These are phyloP conservation scores for Fusarium haematococcum DNA, from an alignment of 2,329 filamentous ascomycete genomes.

Conservation along the genomic window DNA sequence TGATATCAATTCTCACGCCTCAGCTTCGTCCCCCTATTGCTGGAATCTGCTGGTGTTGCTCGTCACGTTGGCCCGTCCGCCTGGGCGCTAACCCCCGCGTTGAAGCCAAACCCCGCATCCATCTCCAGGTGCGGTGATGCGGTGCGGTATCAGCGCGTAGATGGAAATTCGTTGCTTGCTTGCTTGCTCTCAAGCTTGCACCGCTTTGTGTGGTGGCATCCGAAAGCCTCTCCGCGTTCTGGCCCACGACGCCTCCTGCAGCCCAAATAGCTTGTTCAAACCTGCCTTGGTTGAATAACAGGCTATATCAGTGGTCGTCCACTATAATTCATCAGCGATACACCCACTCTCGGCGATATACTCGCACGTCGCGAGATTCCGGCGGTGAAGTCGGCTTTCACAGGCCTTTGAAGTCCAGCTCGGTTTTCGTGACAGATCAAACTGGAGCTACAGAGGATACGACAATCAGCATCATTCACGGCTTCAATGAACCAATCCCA, in stretches of 20 bases:
- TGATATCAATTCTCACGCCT: constrained; percentile 32
- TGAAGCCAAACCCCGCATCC: constrained; percentile 45
- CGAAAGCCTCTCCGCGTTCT: constrained; percentile 26
- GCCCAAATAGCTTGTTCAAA: constrained; percentile 19
- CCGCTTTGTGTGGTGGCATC: constrained; percentile 15
- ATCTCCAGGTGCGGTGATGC: constrained; percentile 29
- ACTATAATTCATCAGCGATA: constrained; percentile 34
- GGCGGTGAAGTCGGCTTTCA: constrained; percentile 37
- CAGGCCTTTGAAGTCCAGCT: constrained; percentile 9
- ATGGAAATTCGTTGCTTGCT: constrained; percentile 30
- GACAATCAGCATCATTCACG: constrained; percentile 11
- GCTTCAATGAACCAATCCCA: background rate
- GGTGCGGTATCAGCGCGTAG: constrained; percentile 47
- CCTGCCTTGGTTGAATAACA: constrained; percentile 11
- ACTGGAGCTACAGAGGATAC: constrained; percentile 4
- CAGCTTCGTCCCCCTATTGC: background rate
- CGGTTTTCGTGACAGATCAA: constrained; percentile 6
- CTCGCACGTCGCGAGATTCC: constrained; percentile 34
- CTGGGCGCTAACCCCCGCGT: constrained; percentile 46
- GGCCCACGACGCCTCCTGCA: constrained; percentile 30
- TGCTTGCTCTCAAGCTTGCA: constrained; percentile 9
- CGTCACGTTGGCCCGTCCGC: constrained; percentile 40
- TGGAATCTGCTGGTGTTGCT: constrained; percentile 9
- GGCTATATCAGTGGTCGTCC: constrained; percentile 10
- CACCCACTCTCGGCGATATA: constrained; percentile 27